Evolutionary conservation across 148 eudicot species (phyloP), one percentile per base, ranked within the genome.

Genomic region (Pharnaceum exiguum): DNA sequence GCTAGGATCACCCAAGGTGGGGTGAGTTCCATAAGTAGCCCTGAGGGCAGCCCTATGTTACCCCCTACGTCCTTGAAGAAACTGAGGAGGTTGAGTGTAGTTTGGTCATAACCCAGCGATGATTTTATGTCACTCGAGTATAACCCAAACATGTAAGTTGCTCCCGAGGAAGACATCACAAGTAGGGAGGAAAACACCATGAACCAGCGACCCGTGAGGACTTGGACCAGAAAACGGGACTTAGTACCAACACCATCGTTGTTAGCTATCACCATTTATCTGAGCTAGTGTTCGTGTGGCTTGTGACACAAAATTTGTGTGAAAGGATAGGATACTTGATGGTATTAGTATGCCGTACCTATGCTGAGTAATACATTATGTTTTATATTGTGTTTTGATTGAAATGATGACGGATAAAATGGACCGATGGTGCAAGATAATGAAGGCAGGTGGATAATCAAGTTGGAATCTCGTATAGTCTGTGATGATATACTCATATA

Each of bases 1-100:
- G 67, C 74, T 24, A 74, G 40, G n/a, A 74, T 74, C 25, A 74
- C 67, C 78, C 78, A 74, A 9, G 78, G 78, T 0, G 78, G 78
- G 0, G 78, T 42, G 5, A 74, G 35, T 53, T 74, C 78, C 78
- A 74, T 69, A 22, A 74, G 59, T 55, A 74, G 25, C 9, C 78
- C 78, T 1, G 74, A 26, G 0, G 74, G 74, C 17, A 65, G 28
- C 21, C 78, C 78, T 27, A 76, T 70, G 1, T 59, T 67, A 1
- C 69, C 46, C 36, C 80, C 80, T 13, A 76, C 53, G 19, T 76
- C 80, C 49, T 76, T 76, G 45, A 76, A 76, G 53, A 76, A 76
- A 16, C 75, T 70, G 2, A 76, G 70, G 7, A 71, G 66, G 57
- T 71, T 76, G 27, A 76, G 66, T 26, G 80, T 76, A 40, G 50